These are phyloP conservation scores for Acanthamoeba divionensis DNA, from an alignment of 208 protist genomes.

Conservation along the genomic window DNA sequence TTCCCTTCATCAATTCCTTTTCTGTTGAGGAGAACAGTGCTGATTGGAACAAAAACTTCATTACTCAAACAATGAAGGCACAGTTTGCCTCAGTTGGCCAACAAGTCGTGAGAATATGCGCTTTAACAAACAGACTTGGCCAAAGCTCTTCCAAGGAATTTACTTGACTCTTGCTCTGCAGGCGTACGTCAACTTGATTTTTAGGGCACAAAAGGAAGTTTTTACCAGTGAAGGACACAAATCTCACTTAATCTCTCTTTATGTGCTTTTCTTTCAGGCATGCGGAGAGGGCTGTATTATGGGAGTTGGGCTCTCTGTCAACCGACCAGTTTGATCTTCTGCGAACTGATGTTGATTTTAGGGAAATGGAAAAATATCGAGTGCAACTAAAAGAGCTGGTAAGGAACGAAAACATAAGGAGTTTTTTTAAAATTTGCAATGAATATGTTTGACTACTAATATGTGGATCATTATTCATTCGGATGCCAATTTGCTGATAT, in stretches of 20 bases:
- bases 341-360: background rate
- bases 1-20: no score
- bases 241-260: no score
- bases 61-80: no score
- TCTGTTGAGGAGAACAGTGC: no score
- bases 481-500: background rate
- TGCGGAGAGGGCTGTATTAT: background rate
- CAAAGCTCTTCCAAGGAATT: conserved; percentile 47
- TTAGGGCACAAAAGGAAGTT: no score
- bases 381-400: background rate
- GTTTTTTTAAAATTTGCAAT: background rate
- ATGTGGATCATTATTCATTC: background rate
- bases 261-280: background rate
- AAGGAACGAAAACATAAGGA: no score
- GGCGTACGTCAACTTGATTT: no score
- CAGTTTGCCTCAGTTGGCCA: conserved; percentile 43
- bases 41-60: no score
- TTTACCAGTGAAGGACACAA: no score
- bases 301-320: background rate
- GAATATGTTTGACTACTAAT: no score
- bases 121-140: conserved; percentile 39
- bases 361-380: background rate
- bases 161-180: conserved; percentile 30
- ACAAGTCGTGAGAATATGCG: background rate
- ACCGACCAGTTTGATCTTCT: background rate